Evolutionary conservation across 164 flowering plant species (phyloP).

Genomic region (Vitis amurensis): DNA sequence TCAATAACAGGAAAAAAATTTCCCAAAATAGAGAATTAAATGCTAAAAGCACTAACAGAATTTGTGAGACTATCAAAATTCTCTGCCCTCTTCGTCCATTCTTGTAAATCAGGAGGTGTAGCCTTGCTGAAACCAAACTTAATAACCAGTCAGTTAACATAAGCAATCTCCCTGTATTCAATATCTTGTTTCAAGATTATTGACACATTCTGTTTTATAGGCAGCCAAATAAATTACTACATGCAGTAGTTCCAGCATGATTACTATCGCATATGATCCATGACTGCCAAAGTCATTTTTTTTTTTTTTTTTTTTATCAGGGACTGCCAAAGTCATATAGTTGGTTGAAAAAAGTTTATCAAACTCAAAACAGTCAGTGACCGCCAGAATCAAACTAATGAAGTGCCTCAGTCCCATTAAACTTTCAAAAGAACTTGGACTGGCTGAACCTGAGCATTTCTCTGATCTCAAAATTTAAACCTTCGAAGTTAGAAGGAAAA

Average conservation of each 20-base stretch:
- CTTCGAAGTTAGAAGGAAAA: not conserved
- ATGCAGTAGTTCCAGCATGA: not conserved
- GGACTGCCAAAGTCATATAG: no score
- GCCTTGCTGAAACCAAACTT: conserved; percentile 60
- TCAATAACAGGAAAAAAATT: conserved; percentile 5
- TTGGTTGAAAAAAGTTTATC: no score
- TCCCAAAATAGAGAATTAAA: conserved; percentile 9
- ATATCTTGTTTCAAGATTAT: not conserved
- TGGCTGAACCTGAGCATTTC: not conserved
- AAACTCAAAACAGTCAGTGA: not conserved
- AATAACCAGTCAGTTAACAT: conserved; percentile 14
- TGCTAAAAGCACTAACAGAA: conserved; percentile 52
- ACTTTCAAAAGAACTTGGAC: not conserved
- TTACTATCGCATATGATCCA: no score
- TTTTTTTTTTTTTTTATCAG: no score
- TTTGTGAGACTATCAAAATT: conserved; percentile 71
- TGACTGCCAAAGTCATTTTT: no score
- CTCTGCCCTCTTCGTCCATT: conserved; percentile 90
- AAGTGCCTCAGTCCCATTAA: not conserved
- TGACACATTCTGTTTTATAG: not conserved
- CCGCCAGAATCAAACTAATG: not conserved
- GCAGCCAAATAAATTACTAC: not conserved
- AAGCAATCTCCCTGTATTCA: conserved; percentile 7
- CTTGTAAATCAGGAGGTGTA: conserved; percentile 64
- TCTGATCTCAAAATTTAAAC: not conserved